These are phyloP conservation scores for Clitoria ternatea DNA, from an alignment of 306 rosid species.

Conservation along the genomic window DNA sequence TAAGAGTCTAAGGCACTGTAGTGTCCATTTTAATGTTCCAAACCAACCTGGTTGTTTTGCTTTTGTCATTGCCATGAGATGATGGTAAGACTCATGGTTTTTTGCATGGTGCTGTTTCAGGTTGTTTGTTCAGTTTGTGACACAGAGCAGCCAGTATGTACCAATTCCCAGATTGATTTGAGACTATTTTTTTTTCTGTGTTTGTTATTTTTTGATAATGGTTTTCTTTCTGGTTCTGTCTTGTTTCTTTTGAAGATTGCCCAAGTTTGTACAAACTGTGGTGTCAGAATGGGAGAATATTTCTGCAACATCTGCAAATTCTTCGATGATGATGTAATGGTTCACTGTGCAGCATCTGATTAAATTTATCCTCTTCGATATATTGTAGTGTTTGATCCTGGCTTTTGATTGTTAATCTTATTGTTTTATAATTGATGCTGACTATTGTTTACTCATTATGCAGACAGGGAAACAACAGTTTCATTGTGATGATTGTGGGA, in stretches of 20 bases:
- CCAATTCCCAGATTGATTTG: background rate
- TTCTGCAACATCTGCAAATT: slow-evolving; percentile 87
- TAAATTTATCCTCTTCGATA: background rate
- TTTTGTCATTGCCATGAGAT: background rate
- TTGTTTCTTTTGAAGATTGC: slow-evolving; percentile 48
- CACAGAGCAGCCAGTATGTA: slow-evolving; percentile 87
- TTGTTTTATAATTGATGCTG: slow-evolving; percentile 7
- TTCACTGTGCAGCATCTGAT: background rate
- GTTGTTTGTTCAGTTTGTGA: slow-evolving; percentile 93
- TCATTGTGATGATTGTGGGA: slow-evolving; percentile 96
- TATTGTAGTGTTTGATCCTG: slow-evolving; percentile 9
- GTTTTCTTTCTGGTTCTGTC: background rate
- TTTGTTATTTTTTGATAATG: background rate
- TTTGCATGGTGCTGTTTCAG: slow-evolving; percentile 43
- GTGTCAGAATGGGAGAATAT: slow-evolving; percentile 93
- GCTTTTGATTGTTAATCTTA: slow-evolving; percentile 8
- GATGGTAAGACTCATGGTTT: background rate
- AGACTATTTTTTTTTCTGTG: background rate
- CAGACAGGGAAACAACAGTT: slow-evolving; percentile 74
- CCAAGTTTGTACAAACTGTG: slow-evolving; percentile 89
- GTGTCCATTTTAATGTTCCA: no score
- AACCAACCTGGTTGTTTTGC: no score
- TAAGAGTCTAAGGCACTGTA: no score
- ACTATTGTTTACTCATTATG: slow-evolving; percentile 16
- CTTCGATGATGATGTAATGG: slow-evolving; percentile 84